Evolutionary conservation across 2,329 filamentous ascomycete species (phyloP).

Genomic region (Pyricularia pennisetigena): DNA sequence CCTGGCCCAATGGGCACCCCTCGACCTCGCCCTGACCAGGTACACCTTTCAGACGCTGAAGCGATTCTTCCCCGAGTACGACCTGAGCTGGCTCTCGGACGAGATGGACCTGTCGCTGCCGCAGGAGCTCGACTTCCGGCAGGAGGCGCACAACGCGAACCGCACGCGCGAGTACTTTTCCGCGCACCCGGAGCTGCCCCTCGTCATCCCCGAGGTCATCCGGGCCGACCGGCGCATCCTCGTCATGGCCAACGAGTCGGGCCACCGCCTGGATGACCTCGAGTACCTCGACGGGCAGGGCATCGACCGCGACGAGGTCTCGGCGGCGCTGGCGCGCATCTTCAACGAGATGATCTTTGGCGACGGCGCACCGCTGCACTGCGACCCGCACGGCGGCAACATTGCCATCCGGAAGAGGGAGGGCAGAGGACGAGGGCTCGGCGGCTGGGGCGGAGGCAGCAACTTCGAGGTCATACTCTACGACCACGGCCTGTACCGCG

Average conservation of each 20-base stretch:
- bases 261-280: conserved; percentile 80
- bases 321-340: conserved; percentile 76
- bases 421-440: background rate
- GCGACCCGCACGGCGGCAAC: conserved; percentile 94
- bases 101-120: conserved; percentile 91
- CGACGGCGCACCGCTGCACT: conserved; percentile 78
- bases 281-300: conserved; percentile 73
- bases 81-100: conserved; percentile 86
- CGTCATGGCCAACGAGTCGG: conserved; percentile 90
- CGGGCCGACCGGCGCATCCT: conserved; percentile 85
- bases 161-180: conserved; percentile 75
- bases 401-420: conserved; percentile 68
- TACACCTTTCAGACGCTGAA: conserved; percentile 89
- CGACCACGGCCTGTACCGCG: conserved; percentile 92
- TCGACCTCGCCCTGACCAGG: conserved; percentile 77
- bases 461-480: conserved; percentile 97
- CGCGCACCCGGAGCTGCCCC: conserved; percentile 60
- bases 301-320: conserved; percentile 93
- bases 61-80: conserved; percentile 93
- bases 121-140: conserved; percentile 80
- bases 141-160: conserved; percentile 76
- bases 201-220: conserved; percentile 81
- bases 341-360: conserved; percentile 99
- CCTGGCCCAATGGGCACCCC: conserved; percentile 77
- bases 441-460: conserved; percentile 21